phyloP scores from a whole-genome alignment of 2,329 filamentous ascomycete genomes.

The Colletotrichum camelliae region DNA sequence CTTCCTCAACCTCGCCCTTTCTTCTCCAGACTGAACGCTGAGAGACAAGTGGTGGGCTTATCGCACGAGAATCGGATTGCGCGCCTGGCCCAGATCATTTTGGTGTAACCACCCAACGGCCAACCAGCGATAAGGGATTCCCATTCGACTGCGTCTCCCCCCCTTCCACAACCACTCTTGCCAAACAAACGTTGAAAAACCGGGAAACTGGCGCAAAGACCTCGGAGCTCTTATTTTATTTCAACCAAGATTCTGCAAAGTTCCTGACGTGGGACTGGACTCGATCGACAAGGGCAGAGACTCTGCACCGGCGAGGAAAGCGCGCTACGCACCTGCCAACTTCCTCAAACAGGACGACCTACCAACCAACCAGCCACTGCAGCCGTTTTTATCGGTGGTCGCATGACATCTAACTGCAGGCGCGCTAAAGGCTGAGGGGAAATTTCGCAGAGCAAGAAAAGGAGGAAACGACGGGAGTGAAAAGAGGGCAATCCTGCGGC shows the following conservation, averaged over 20 bases:
- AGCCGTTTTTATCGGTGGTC: not conserved
- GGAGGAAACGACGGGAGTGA: not conserved
- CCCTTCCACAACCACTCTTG: not conserved
- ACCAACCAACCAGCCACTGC: not conserved
- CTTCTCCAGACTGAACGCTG: not conserved
- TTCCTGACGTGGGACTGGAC: not conserved
- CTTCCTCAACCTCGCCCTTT: not conserved
- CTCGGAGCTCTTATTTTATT: not conserved
- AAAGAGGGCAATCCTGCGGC: not conserved
- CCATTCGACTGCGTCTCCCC: not conserved
- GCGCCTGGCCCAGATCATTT: not conserved
- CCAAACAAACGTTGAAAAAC: not conserved
- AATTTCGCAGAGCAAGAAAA: not conserved
- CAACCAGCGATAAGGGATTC: not conserved
- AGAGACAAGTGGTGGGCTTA: not conserved
- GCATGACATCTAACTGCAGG: not conserved
- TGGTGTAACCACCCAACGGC: not conserved
- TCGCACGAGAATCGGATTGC: not conserved
- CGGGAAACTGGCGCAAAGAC: not conserved
- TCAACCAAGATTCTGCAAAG: conserved; percentile 1
- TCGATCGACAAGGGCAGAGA: not conserved
- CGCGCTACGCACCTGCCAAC: not conserved
- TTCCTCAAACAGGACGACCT: not conserved
- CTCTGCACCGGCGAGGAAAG: not conserved
- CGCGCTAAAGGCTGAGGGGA: not conserved